These are phyloP conservation scores for Saccharomycopsis fodiens DNA, from an alignment of 805 yeast species.

Conservation along the genomic window DNA sequence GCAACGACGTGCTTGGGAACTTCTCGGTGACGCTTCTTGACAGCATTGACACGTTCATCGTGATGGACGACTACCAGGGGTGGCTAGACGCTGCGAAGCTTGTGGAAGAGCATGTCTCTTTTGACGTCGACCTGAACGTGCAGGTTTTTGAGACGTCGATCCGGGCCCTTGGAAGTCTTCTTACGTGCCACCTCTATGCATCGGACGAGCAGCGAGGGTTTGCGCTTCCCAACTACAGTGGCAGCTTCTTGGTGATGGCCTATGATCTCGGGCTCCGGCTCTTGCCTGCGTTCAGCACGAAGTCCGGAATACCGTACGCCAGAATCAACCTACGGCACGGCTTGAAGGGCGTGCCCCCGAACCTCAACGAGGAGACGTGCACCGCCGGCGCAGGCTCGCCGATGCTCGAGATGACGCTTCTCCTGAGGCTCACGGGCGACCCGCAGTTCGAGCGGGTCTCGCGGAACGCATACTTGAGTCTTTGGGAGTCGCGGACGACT, in stretches of 20 bases:
- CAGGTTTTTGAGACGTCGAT: constrained; percentile 88
- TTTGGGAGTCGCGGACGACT: constrained; percentile 61
- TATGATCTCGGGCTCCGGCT: constrained; percentile 67
- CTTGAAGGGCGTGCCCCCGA: constrained; percentile 34
- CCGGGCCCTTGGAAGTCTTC: constrained; percentile 71
- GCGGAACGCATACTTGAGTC: constrained; percentile 51
- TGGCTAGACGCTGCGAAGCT: constrained; percentile 41
- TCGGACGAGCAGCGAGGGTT: constrained; percentile 38
- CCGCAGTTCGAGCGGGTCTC: constrained; percentile 57
- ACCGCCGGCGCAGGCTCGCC: constrained; percentile 85
- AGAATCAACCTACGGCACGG: constrained; percentile 63
- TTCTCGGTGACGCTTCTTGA: constrained; percentile 74
- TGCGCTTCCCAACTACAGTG: constrained; percentile 45
- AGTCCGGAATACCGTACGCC: constrained; percentile 67
- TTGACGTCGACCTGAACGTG: constrained; percentile 59
- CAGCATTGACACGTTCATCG: constrained; percentile 68
- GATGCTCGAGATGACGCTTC: constrained; percentile 67
- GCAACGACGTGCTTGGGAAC: constrained; percentile 84
- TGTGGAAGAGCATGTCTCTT: constrained; percentile 35
- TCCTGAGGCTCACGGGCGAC: constrained; percentile 72
- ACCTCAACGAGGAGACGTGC: constrained; percentile 59
- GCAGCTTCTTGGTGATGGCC: constrained; percentile 65
- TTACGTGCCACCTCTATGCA: constrained; percentile 73
- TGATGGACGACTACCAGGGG: constrained; percentile 54
- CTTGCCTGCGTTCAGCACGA: constrained; percentile 60